phyloP scores from a whole-genome alignment of 192 early-diverging fungal species.

The Glomus cerebriforme region DNA sequence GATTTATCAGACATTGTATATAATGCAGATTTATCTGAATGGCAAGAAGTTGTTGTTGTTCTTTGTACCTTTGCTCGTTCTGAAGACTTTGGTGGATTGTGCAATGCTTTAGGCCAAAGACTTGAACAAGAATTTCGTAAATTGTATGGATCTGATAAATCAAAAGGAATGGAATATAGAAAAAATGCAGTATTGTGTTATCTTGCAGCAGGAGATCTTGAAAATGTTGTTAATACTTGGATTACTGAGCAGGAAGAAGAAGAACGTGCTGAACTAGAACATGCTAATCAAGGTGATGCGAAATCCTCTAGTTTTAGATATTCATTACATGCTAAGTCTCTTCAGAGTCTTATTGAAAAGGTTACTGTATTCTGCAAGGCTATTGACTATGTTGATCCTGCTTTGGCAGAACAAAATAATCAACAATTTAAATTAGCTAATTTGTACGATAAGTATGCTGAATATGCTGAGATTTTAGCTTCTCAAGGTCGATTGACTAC shows the following conservation, averaged over 20 bases:
- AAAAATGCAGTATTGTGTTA: slow-evolving; percentile 81
- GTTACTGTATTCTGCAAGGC: slow-evolving; percentile 92
- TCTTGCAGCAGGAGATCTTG: slow-evolving; percentile 77
- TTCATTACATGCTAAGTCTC: slow-evolving; percentile 51
- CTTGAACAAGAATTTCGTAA: slow-evolving; percentile 52
- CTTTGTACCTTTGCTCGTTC: slow-evolving; percentile 91
- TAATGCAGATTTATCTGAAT: slow-evolving; percentile 76
- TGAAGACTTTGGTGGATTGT: slow-evolving; percentile 78
- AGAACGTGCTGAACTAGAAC: slow-evolving; percentile 32
- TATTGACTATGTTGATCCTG: slow-evolving; percentile 85
- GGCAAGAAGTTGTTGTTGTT: slow-evolving; percentile 91
- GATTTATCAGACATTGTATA: slow-evolving; percentile 82
- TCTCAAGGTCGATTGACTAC: slow-evolving; percentile 75
- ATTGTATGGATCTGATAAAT: slow-evolving; percentile 6
- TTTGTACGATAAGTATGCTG: slow-evolving; percentile 83
- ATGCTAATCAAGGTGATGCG: slow-evolving; percentile 4
- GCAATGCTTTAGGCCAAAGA: slow-evolving; percentile 67
- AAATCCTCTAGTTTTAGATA: slow-evolving; percentile 35
- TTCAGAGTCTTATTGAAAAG: slow-evolving; percentile 88
- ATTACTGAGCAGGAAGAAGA: slow-evolving; percentile 61
- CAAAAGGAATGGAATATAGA: slow-evolving; percentile 37
- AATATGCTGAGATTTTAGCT: slow-evolving; percentile 80
- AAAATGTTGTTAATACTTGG: slow-evolving; percentile 86
- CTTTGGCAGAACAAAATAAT: slow-evolving; percentile 50
- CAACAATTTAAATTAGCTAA: slow-evolving; percentile 55